These are phyloP conservation scores for Cinnamomum micranthum DNA, from an alignment of 164 flowering plant genomes.

Conservation along the genomic window DNA sequence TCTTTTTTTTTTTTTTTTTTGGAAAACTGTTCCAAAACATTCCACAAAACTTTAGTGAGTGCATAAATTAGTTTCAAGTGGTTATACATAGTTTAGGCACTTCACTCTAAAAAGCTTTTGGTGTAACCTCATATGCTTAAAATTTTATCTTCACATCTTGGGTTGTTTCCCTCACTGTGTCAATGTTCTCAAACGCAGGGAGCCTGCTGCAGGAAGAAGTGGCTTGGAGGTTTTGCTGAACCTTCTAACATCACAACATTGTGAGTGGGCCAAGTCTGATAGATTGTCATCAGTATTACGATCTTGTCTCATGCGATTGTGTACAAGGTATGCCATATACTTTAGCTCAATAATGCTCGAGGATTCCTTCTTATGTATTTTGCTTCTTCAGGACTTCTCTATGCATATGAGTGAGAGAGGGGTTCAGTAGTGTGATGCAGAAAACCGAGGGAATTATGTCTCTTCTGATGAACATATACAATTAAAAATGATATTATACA, in stretches of 20 bases:
- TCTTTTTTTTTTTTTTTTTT: too few relatives aligned
- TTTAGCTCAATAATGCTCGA: too few relatives aligned
- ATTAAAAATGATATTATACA: background rate
- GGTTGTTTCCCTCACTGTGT: background rate
- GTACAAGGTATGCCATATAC: constrained; percentile 57
- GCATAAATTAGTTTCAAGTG: background rate
- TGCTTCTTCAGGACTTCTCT: too few relatives aligned
- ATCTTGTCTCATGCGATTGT: constrained; percentile 70
- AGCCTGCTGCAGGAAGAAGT: constrained; percentile 39
- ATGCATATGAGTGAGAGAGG: too few relatives aligned
- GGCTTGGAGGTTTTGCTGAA: constrained; percentile 70
- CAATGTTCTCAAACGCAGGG: constrained; percentile 37
- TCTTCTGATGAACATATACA: background rate
- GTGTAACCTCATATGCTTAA: background rate
- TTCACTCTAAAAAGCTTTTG: background rate
- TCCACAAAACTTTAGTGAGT: background rate
- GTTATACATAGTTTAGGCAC: background rate
- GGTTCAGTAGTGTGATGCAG: too few relatives aligned
- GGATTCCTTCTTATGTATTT: too few relatives aligned
- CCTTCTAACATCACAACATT: constrained; percentile 43
- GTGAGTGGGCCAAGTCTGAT: constrained; percentile 62
- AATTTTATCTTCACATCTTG: background rate
- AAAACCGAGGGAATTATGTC: too few relatives aligned
- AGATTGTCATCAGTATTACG: constrained; percentile 38
- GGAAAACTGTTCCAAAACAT: too few relatives aligned